Conservation (phyloP, 202 grass and related monocot species). For the Carex sylvatica region DNA sequence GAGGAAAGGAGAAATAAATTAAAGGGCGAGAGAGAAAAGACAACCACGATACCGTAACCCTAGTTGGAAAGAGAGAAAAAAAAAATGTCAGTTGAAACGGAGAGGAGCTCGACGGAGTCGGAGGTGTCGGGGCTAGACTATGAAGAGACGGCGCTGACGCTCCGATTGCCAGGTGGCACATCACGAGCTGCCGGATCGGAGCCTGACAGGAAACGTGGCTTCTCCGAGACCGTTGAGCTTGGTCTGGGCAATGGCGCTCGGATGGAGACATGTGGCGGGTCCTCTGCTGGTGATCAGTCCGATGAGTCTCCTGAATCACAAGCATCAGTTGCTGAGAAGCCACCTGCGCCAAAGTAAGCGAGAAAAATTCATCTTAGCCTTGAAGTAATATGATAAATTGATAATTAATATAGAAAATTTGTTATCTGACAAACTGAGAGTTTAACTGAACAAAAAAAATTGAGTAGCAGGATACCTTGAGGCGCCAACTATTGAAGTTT, state of each 20-base stretch:
- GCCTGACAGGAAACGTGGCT: conserved; percentile 53
- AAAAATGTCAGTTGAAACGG: conserved; percentile 29
- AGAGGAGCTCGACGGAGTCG: conserved; percentile 59
- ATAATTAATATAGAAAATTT: not conserved
- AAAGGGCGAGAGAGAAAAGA: not conserved
- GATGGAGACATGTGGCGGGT: not conserved
- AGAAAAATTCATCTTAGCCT: not conserved
- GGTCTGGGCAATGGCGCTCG: not conserved
- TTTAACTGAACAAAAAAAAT: conserved; percentile 10
- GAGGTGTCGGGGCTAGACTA: conserved; percentile 83
- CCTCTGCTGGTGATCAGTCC: conserved; percentile 19
- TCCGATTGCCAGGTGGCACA: conserved; percentile 52
- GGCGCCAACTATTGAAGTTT: not conserved
- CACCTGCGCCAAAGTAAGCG: conserved; percentile 59
- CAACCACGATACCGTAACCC: not conserved
- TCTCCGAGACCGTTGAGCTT: conserved; percentile 33
- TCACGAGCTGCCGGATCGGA: conserved; percentile 20
- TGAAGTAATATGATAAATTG: not conserved
- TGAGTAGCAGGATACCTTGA: not conserved
- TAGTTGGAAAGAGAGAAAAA: not conserved
- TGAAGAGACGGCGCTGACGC: conserved; percentile 79
- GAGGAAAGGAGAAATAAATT: not conserved
- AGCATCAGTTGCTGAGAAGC: conserved; percentile 39
- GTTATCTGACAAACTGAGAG: conserved; percentile 18
- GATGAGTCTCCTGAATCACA: conserved; percentile 26